A percentile compares a stretch with the other conserved stretches of the same genome.
Evolutionary conservation across 805 yeast species (phyloP).

Genomic region (Barnettozyma populi): DNA sequence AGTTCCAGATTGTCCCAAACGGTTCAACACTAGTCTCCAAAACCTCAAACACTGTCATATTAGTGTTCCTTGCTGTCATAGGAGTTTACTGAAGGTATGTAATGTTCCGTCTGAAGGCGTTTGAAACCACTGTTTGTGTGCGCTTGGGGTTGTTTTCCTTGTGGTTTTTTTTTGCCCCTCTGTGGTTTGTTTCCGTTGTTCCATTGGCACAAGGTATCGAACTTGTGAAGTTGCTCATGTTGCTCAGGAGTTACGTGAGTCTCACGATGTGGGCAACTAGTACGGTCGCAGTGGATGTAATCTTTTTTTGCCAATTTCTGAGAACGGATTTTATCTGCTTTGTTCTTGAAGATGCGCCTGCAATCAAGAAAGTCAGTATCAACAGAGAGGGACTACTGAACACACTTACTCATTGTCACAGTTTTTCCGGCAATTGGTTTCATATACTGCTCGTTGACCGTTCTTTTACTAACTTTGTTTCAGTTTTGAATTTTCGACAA

Average conservation of each 20-base stretch:
- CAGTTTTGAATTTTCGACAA: neutral
- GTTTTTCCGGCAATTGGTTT: neutral
- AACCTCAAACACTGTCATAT: neutral
- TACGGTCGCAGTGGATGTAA: neutral
- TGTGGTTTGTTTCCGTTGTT: neutral
- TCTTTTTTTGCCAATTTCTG: too few species aligned
- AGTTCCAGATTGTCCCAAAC: neutral
- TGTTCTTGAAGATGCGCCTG: neutral
- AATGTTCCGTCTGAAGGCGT: neutral
- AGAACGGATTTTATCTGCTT: too few species aligned
- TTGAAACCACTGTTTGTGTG: neutral
- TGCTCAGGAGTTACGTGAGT: neutral
- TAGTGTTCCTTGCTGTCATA: neutral
- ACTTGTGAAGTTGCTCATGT: neutral
- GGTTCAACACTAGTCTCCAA: neutral
- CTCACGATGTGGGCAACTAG: neutral
- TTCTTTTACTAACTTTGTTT: neutral
- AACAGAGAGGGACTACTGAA: neutral
- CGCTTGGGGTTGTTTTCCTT: neutral
- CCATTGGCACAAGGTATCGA: neutral
- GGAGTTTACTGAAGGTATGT: neutral
- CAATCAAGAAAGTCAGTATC: neutral
- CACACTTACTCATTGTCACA: too few species aligned
- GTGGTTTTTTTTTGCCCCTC: neutral
- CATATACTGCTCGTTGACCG: neutral